Percentiles rank a stretch among this genome's conserved stretches.
These are phyloP conservation scores for Tolypocladium guangdongense DNA, from an alignment of 2,329 filamentous ascomycete species.

Conservation along the genomic window DNA sequence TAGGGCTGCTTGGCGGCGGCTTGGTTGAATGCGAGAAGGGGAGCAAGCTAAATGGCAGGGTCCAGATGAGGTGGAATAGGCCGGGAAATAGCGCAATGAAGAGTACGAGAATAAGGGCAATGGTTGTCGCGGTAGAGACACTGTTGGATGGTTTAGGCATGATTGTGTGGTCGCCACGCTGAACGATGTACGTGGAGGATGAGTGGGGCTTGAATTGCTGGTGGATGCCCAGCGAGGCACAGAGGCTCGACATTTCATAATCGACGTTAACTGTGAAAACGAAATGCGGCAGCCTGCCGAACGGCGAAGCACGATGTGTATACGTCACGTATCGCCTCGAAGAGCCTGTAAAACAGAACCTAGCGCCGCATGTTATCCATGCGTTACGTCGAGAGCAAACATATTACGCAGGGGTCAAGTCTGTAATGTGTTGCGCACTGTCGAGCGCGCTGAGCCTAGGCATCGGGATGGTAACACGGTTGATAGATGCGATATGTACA, in stretches of 20 bases:
- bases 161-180: constrained; percentile 9
- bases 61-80: constrained; percentile 41
- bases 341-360: background rate
- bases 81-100: constrained; percentile 41
- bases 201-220: constrained; percentile 15
- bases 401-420: background rate
- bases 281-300: background rate
- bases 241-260: background rate
- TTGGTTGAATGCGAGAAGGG: constrained; percentile 15
- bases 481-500: constrained; percentile 4
- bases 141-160: constrained; percentile 28
- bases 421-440: background rate
- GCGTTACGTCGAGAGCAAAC: background rate
- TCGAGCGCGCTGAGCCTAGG: background rate
- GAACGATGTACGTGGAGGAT: constrained; percentile 14
- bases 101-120: constrained; percentile 36
- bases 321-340: background rate
- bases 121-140: constrained; percentile 26
- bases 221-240: background rate
- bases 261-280: background rate
- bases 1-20: constrained; percentile 16
- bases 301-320: background rate
- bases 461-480: background rate
- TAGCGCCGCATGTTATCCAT: background rate
- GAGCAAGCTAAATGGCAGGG: constrained; percentile 33